Percentiles rank a stretch among this genome's conserved stretches.
Evolutionary conservation across 139 green algal species (phyloP).

Genomic region (Tetraselmis chui): DNA sequence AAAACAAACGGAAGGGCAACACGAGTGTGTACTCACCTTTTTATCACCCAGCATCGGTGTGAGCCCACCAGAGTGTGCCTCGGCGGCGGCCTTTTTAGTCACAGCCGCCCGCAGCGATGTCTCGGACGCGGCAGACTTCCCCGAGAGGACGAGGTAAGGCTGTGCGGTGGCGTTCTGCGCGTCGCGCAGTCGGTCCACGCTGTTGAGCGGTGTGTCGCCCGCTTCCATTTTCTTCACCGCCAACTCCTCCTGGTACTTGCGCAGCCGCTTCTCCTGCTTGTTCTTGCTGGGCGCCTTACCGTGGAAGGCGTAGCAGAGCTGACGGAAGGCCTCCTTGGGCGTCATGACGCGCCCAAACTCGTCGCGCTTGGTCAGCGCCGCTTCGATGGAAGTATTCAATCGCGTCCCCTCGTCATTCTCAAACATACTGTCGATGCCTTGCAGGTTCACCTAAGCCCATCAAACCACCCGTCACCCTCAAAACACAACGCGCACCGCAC

Average conservation of each 20-base stretch:
- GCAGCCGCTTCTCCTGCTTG: constrained; percentile 72
- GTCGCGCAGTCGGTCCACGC: constrained; percentile 14
- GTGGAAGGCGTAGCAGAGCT: constrained; percentile 88
- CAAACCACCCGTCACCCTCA: too few species aligned
- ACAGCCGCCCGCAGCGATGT: neutral
- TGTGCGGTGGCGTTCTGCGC: constrained; percentile 30
- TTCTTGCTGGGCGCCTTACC: constrained; percentile 80
- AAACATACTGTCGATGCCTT: neutral
- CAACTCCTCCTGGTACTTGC: constrained; percentile 69
- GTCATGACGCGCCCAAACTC: constrained; percentile 88
- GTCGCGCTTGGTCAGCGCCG: constrained; percentile 80
- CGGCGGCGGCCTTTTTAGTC: neutral
- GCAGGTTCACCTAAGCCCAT: constrained; percentile 4
- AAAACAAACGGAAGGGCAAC: too few species aligned
- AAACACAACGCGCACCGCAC: too few species aligned
- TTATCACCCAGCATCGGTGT: constrained; percentile 48
- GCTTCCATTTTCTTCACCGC: constrained; percentile 32
- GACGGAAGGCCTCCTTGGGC: constrained; percentile 89
- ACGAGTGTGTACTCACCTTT: constrained; percentile 38
- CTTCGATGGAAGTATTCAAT: constrained; percentile 41
- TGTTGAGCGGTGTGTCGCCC: neutral
- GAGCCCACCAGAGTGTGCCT: constrained; percentile 21
- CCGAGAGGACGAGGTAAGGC: constrained; percentile 53
- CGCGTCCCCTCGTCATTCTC: neutral
- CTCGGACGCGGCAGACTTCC: constrained; percentile 20